Percentiles rank a stretch among this genome's conserved stretches.
Conservation (phyloP, 805 yeast species). For the Nakazawaea peltata region DNA sequence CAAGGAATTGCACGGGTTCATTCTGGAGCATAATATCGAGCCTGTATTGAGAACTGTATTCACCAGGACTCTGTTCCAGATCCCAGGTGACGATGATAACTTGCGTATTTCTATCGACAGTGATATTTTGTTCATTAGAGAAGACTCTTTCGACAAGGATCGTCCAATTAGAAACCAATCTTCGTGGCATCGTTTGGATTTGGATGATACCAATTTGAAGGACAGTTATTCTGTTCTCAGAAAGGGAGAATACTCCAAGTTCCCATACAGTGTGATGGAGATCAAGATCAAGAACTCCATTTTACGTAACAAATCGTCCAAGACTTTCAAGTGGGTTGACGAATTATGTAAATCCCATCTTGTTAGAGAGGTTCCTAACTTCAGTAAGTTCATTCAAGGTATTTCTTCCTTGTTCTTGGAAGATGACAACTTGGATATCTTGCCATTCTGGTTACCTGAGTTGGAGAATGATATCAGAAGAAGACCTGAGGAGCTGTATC, state of each 20-base stretch:
- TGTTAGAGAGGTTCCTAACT: conserved; percentile 90
- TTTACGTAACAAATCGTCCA: conserved; percentile 42
- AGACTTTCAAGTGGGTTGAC: conserved; percentile 62
- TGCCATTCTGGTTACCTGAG: conserved; percentile 95
- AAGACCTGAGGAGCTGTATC: conserved; percentile 64
- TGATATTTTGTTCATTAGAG: conserved; percentile 80
- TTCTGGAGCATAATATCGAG: conserved; percentile 58
- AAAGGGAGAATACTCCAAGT: conserved; percentile 76
- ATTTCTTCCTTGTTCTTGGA: conserved; percentile 81
- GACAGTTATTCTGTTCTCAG: conserved; percentile 69
- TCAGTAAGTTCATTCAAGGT: conserved; percentile 91
- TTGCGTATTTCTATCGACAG: conserved; percentile 87
- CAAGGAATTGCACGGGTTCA: conserved; percentile 52
- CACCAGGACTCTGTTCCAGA: conserved; percentile 93
- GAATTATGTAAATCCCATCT: conserved; percentile 78
- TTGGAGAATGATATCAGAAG: conserved; percentile 70
- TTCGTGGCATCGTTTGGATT: conserved; percentile 88
- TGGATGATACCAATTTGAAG: conserved; percentile 55
- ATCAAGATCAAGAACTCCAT: conserved; percentile 45
- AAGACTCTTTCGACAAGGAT: conserved; percentile 76
- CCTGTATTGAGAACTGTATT: conserved; percentile 84
- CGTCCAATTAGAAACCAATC: conserved; percentile 86
- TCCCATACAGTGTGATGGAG: conserved; percentile 87
- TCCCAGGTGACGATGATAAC: conserved; percentile 87
- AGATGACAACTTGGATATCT: conserved; percentile 67